These are phyloP conservation scores for Avicennia marina DNA, from an alignment of 257 asterid genomes.

Conservation along the genomic window DNA sequence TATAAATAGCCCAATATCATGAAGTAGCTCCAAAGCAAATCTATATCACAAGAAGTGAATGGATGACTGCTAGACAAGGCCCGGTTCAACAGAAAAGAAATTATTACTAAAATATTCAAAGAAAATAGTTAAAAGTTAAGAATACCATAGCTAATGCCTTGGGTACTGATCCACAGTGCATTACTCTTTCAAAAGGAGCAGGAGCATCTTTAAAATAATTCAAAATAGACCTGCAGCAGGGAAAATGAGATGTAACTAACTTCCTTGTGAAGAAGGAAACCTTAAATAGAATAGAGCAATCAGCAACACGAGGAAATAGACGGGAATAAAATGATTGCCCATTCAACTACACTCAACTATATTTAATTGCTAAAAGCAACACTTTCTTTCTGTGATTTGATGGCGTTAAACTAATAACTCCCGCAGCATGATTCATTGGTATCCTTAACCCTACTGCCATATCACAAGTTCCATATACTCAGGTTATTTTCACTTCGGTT, in stretches of 20 bases:
- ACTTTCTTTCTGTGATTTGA: too few relatives aligned
- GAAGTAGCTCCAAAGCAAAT: too few relatives aligned
- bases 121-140: neutral
- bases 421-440: too few relatives aligned
- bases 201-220: constrained; percentile 74
- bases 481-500: too few relatives aligned
- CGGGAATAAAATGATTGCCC: neutral
- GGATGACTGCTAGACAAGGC: too few relatives aligned
- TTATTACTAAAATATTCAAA: too few relatives aligned
- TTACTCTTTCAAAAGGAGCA: constrained; percentile 81
- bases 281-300: neutral
- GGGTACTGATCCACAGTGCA: constrained; percentile 28
- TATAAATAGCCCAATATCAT: too few relatives aligned
- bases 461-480: too few relatives aligned
- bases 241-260: neutral
- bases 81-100: too few relatives aligned
- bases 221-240: constrained; percentile 54
- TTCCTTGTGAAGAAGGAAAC: neutral
- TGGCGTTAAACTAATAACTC: too few relatives aligned
- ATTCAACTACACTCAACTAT: neutral
- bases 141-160: constrained; percentile 44
- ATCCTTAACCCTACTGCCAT: too few relatives aligned
- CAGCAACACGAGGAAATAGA: neutral
- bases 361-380: neutral
- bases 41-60: too few relatives aligned